Conservation (phyloP, 1,284 basidiomycete species). For the Ustilago bromivora region DNA sequence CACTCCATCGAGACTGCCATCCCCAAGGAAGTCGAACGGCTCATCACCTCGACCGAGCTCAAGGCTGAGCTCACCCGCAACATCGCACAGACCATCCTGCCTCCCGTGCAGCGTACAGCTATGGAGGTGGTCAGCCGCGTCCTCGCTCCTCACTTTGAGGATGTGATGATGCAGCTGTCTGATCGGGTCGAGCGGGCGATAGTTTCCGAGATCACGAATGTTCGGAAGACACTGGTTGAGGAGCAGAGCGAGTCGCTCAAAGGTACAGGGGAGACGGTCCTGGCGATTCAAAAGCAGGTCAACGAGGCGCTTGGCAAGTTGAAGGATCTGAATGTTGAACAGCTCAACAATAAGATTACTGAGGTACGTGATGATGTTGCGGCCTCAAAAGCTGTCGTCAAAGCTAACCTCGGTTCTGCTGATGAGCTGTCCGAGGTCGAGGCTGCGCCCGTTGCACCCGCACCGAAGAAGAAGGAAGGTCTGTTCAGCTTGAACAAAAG, state of each 20-base stretch:
- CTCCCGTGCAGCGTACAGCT: constrained; percentile 50
- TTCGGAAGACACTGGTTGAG: constrained; percentile 44
- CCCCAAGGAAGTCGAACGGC: constrained; percentile 41
- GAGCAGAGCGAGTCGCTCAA: constrained; percentile 40
- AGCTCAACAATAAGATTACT: constrained; percentile 6
- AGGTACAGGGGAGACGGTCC: constrained; percentile 22
- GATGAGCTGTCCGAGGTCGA: constrained; percentile 17
- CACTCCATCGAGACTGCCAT: constrained; percentile 23
- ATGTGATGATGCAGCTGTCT: constrained; percentile 37
- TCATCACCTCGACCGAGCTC: constrained; percentile 42
- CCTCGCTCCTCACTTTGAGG: constrained; percentile 54
- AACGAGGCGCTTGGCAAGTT: constrained; percentile 17
- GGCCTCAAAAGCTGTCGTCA: not conserved
- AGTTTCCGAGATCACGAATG: constrained; percentile 44
- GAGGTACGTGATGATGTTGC: constrained; percentile 2
- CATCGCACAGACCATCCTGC: constrained; percentile 49
- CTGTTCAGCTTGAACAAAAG: not conserved
- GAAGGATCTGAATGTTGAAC: constrained; percentile 12
- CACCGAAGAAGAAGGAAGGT: not conserved
- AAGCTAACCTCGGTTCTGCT: not conserved
- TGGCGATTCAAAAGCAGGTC: constrained; percentile 17
- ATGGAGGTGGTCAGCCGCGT: constrained; percentile 52
- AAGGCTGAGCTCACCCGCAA: constrained; percentile 38
- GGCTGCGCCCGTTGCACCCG: not conserved
- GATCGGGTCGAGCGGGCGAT: constrained; percentile 31